Evolutionary conservation across 1,139 yeast species (phyloP), one percentile per base, ranked within the genome.

Genomic region (Candida glucosophila): DNA sequence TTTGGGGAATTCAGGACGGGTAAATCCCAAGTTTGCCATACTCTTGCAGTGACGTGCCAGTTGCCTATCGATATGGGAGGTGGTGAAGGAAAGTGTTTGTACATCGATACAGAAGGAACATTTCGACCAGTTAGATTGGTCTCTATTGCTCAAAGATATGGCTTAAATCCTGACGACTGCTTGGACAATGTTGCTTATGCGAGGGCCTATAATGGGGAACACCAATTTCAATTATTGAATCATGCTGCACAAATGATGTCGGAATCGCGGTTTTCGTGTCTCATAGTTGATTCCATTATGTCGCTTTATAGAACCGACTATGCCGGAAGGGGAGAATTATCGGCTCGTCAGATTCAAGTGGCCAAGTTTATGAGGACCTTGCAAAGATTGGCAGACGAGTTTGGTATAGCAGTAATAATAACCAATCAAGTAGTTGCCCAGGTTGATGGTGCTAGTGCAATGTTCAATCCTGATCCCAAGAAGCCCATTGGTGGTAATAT

Each of bases 401-500:
- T 83, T 55, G 99, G 99, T 22, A 86, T 92, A 31, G 98, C 98
- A 0, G 96, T 90, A 9, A 85, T 92, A 9, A 88, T 90, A 27
- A 92, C 99, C 4, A 90, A 90, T 56, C 99, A 90, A 55, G 99
- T 90, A 16, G 96, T 86, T 5, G 96, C 98, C 3, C 96, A 88
- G 52, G 98, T 92, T 12, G 99, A 90, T 50, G 97, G 97, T 26
- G 77, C 75, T 43, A 72, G 80, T 35, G 71, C 73, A 5, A 68
- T 77, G 69, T 88, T 78, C 52, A 85, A 86, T 41, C 93, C 95
- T 1, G 98, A 90, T 49, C 97, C 98, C n/a, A 92, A 92, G 54
- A 92, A 92, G 52, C 98, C 99, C 7, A 90, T 92, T 41, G 99
- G 99, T 31, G 99, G 99, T 43, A 90, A 92, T 46, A 90, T 92